Evolutionary conservation across 148 eudicot species (phyloP).

Genomic region (Rhododendron kiyosumense): DNA sequence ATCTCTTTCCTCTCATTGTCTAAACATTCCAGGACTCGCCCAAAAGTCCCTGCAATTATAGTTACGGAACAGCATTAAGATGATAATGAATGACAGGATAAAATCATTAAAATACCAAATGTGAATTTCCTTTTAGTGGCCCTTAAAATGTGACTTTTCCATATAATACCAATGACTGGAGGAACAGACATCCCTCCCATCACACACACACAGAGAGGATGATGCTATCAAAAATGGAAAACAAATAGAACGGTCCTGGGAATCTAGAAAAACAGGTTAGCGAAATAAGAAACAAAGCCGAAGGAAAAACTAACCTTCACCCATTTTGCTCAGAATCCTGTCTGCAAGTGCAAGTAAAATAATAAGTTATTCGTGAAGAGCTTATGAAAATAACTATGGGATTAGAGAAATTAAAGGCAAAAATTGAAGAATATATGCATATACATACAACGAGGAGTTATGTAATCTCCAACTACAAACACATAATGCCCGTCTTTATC

Average conservation of each 20-base stretch:
- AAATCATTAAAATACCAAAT: too few species aligned
- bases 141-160: neutral
- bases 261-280: neutral
- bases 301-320: slow-evolving; percentile 43
- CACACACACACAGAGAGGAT: neutral
- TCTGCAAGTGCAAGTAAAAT: slow-evolving; percentile 25
- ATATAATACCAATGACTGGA: neutral
- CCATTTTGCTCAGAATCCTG: slow-evolving; percentile 56
- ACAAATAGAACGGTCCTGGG: neutral
- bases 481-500: slow-evolving; percentile 55
- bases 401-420: neutral
- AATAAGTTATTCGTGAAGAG: neutral
- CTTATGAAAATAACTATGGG: neutral
- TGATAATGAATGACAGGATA: neutral
- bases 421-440: neutral
- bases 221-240: neutral
- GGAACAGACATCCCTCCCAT: neutral
- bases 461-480: slow-evolving; percentile 44
- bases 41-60: slow-evolving; percentile 48
- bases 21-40: slow-evolving; percentile 52
- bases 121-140: too few species aligned
- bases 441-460: slow-evolving; percentile 54
- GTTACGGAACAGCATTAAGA: neutral
- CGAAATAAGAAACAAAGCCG: neutral
- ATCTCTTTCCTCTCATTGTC: slow-evolving; percentile 51